Percentiles rank a stretch among this genome's conserved stretches.
Evolutionary conservation across 2,329 filamentous ascomycete species (phyloP).

Genomic region (Epichloe bromicola): DNA sequence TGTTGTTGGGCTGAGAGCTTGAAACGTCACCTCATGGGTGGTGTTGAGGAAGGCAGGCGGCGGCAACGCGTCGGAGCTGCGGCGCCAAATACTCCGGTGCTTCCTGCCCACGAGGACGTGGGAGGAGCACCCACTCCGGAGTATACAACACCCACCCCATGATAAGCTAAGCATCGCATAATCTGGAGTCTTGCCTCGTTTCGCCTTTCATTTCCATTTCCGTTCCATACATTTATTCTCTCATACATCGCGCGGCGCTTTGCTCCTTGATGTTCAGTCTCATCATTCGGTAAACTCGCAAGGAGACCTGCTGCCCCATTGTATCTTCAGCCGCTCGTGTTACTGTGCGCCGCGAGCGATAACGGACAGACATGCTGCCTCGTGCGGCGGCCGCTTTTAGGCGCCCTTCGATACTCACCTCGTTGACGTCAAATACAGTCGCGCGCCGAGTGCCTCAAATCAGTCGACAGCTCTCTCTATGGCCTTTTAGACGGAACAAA

Average conservation of each 20-base stretch:
- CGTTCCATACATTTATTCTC: background rate
- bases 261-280: background rate
- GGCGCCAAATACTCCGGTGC: constrained; percentile 7
- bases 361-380: constrained; percentile 11
- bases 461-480: constrained; percentile 18
- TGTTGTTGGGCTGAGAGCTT: constrained; percentile 11
- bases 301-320: background rate
- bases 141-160: no score
- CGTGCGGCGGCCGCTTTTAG: constrained; percentile 11
- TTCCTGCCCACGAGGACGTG: background rate
- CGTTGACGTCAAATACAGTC: constrained; percentile 11
- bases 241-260: background rate
- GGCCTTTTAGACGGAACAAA: constrained; percentile 19
- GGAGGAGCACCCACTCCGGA: no score
- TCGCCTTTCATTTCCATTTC: background rate
- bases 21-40: constrained; percentile 18
- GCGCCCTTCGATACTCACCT: constrained; percentile 10
- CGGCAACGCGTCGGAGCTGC: constrained; percentile 3
- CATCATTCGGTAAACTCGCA: background rate
- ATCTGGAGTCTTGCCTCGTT: background rate
- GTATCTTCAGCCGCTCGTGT: background rate
- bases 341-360: background rate
- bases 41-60: background rate
- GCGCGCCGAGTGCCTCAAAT: constrained; percentile 1
- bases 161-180: no score